A percentile compares a stretch with the other conserved stretches of the same genome.
Conservation (phyloP, 2,329 filamentous ascomycete species). For the Pseudogymnoascus sp. region DNA sequence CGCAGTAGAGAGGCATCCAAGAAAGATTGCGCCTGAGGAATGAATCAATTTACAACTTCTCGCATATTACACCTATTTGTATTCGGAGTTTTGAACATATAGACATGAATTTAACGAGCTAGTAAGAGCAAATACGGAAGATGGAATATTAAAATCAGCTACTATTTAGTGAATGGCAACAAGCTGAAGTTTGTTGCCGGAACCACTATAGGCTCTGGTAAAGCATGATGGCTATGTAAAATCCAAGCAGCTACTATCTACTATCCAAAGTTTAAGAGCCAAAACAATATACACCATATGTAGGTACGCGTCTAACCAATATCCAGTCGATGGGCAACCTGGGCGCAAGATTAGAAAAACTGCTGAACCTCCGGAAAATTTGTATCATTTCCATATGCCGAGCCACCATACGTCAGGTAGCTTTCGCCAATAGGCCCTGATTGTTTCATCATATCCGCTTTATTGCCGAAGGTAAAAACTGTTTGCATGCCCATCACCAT, state of each 20-base stretch:
- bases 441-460: too few species aligned
- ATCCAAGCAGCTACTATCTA: neutral
- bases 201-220: neutral
- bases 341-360: too few species aligned
- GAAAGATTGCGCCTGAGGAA: neutral
- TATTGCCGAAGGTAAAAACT: too few species aligned
- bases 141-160: neutral
- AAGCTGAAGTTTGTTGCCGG: neutral
- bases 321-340: too few species aligned
- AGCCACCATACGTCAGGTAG: too few species aligned
- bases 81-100: neutral
- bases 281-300: neutral
- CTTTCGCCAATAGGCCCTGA: too few species aligned
- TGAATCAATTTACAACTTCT: neutral
- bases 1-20: neutral
- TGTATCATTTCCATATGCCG: too few species aligned
- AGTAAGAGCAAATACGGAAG: neutral
- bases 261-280: neutral
- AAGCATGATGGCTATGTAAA: neutral
- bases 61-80: neutral
- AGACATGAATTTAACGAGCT: neutral
- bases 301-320: neutral
- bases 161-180: neutral
- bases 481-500: slow-evolving; percentile 33
- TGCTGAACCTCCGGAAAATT: too few species aligned